Evolutionary conservation across 2,329 filamentous ascomycete species (phyloP), one percentile per base, ranked within the genome.

Genomic region (Nannizzia gypsea): DNA sequence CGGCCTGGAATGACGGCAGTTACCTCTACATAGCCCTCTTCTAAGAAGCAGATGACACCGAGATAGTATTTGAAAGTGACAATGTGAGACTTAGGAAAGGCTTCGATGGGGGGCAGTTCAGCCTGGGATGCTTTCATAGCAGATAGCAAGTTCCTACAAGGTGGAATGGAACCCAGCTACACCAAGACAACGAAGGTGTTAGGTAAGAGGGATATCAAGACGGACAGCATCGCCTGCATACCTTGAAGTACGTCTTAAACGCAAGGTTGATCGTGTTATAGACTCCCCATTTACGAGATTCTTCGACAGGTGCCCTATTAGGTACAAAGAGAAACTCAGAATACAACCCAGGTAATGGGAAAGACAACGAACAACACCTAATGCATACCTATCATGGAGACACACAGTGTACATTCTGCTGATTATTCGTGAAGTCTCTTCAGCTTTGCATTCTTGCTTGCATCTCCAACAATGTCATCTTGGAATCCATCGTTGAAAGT

Each of bases 241-340:
- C 80, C 75, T 89, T 95, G 78, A 99, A 99, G 73, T 97, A 96
- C 1, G 91, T 97, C 75, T 97, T 97, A 83, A 99, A 99, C 13
- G 96, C 80, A 6, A 99, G 81, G 70, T 96, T 97, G 69, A 91
- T 90, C 65, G 92, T 86, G 72, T 90, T 91, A 77, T 99, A 99
- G 55, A 96, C 88, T 5, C 90, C 95, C 93, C 93, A 99, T 82
- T 97, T 99, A 59, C 93, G 85, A 6, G 92, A 96, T 67, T 95
- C 88, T 68, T 90, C 85, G 50, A 96, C 78, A 13, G 88, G 85
- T 62, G 88, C 88, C 73, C 89, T 92, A 59, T 66, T 65, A 54
- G 63, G 70, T 62, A 69, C 66, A 65, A n/a, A 63, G 31, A 36
- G 31, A 50, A 60, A 31, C 57, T 62, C 58, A 62, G 61, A 59